These are phyloP conservation scores for Cercospora nicotianae DNA, from an alignment of 2,329 filamentous ascomycete genomes.

Conservation along the genomic window DNA sequence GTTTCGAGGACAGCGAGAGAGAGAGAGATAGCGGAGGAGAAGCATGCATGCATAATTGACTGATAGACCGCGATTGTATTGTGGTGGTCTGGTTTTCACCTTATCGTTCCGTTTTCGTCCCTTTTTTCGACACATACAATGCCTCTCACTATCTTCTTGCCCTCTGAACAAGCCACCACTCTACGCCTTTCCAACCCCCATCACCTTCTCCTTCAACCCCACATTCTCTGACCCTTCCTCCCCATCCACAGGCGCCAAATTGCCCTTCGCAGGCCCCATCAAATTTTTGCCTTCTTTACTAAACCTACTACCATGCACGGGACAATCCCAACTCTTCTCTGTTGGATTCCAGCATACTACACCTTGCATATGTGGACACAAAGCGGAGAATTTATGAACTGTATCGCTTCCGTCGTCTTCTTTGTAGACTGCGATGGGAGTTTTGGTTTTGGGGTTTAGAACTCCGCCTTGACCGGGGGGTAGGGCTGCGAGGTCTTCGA, in stretches of 20 bases:
- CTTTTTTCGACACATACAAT: too few relatives aligned
- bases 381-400: slow-evolving; percentile 52
- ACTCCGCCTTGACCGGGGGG: slow-evolving; percentile 52
- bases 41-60: not conserved
- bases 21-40: not conserved
- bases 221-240: not conserved
- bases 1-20: not conserved
- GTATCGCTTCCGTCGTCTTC: slow-evolving; percentile 50
- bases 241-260: slow-evolving; percentile 1
- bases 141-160: too few relatives aligned
- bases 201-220: slow-evolving; percentile 2
- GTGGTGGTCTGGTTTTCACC: not conserved
- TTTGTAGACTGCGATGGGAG: slow-evolving; percentile 58
- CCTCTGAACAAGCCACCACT: not conserved
- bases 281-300: slow-evolving; percentile 44
- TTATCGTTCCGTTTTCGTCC: not conserved
- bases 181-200: not conserved
- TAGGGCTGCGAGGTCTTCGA: slow-evolving; percentile 58
- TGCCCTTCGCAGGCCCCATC: slow-evolving; percentile 40
- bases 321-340: slow-evolving; percentile 59
- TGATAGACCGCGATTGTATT: not conserved
- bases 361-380: slow-evolving; percentile 59
- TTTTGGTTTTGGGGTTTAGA: slow-evolving; percentile 50
- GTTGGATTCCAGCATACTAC: slow-evolving; percentile 58
- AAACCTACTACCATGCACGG: slow-evolving; percentile 49